Percentiles rank a stretch among this genome's conserved stretches.
Evolutionary conservation across 164 flowering plant species (phyloP).

Genomic region (Nelumbo lutea): DNA sequence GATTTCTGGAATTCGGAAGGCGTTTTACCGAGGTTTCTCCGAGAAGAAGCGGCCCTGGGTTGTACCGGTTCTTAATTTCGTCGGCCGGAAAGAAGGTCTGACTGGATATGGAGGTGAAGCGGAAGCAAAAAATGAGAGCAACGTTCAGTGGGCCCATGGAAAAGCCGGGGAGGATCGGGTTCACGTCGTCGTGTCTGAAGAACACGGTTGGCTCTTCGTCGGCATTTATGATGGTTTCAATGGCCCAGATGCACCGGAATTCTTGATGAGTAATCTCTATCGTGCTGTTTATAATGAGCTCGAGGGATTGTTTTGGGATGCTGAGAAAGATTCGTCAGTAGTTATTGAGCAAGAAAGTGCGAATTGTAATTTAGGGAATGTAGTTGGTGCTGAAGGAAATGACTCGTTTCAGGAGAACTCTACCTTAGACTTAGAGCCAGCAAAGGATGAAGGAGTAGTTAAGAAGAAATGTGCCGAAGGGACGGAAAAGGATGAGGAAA

Average conservation of each 20-base stretch:
- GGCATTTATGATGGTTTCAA: conserved; percentile 99
- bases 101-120: conserved; percentile 14
- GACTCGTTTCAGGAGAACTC: conserved; percentile 1
- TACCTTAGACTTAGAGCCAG: no score
- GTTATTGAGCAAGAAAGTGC: not conserved
- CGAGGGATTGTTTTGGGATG: conserved; percentile 94
- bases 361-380: conserved; percentile 13
- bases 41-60: conserved; percentile 92
- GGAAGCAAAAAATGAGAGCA: conserved; percentile 29
- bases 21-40: conserved; percentile 42
- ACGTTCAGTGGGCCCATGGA: conserved; percentile 97
- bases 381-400: conserved; percentile 1
- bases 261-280: conserved; percentile 89
- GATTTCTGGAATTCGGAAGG: conserved; percentile 46
- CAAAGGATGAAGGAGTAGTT: no score
- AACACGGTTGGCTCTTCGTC: conserved; percentile 92
- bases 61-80: conserved; percentile 69
- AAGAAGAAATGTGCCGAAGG: no score
- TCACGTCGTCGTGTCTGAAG: conserved; percentile 95
- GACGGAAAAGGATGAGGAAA: no score
- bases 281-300: conserved; percentile 79
- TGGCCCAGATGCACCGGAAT: conserved; percentile 98
- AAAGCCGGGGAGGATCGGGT: conserved; percentile 99
- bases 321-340: conserved; percentile 20
- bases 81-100: conserved; percentile 22